These are phyloP conservation scores for Capsella bursapastoris DNA, from an alignment of 345 rosid species.

Conservation along the genomic window DNA sequence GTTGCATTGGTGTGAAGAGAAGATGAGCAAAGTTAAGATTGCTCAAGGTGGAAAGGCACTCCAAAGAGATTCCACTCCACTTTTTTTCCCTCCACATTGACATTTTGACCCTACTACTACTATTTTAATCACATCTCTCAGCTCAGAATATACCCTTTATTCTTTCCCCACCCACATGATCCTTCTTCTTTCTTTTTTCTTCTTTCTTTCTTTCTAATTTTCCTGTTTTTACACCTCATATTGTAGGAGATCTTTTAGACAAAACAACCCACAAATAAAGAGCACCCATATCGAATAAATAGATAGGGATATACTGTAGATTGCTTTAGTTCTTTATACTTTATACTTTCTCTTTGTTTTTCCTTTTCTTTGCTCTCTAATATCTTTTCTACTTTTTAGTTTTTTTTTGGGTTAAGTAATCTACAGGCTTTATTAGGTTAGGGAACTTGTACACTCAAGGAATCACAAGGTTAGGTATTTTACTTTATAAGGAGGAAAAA, in stretches of 20 bases:
- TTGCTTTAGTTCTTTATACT: slow-evolving; percentile 34
- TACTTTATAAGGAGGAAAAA: not conserved
- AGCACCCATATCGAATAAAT: slow-evolving; percentile 33
- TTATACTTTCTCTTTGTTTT: slow-evolving; percentile 39
- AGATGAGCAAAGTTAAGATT: slow-evolving; percentile 90
- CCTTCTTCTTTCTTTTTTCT: not conserved
- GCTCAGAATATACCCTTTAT: slow-evolving; percentile 46
- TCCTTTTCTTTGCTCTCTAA: slow-evolving; percentile 28
- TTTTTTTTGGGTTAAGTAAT: not conserved
- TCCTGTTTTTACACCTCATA: slow-evolving; percentile 20
- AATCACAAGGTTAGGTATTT: slow-evolving; percentile 24
- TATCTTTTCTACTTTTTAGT: slow-evolving; percentile 18
- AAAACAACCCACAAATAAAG: slow-evolving; percentile 34
- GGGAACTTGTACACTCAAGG: slow-evolving; percentile 42
- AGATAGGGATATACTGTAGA: slow-evolving; percentile 44
- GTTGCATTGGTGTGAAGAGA: slow-evolving; percentile 95
- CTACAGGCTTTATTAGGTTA: slow-evolving; percentile 35
- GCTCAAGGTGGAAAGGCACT: slow-evolving; percentile 60
- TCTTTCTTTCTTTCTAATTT: not conserved
- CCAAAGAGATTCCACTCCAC: slow-evolving; percentile 88
- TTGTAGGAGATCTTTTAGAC: slow-evolving; percentile 43
- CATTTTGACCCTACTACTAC: slow-evolving; percentile 38
- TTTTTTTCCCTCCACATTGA: slow-evolving; percentile 93
- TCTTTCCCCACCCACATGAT: slow-evolving; percentile 39
- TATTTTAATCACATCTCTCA: not conserved